These are phyloP conservation scores for Colletotrichum sp. DNA, from an alignment of 2,329 filamentous ascomycete genomes.

Conservation along the genomic window DNA sequence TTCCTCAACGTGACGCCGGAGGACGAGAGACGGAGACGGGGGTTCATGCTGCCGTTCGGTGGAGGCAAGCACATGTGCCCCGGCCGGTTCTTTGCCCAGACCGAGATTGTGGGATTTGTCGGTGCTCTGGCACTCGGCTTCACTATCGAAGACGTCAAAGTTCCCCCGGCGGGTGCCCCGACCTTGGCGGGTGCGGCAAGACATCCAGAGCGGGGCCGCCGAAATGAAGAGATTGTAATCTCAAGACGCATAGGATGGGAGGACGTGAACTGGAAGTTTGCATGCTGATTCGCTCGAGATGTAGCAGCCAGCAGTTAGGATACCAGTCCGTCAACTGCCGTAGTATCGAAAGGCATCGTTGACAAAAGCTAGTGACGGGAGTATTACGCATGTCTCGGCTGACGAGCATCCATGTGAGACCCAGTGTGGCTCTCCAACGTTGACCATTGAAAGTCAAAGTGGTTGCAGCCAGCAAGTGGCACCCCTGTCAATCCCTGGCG, in stretches of 20 bases:
- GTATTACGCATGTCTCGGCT: background rate
- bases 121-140: constrained; percentile 24
- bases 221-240: constrained; percentile 11
- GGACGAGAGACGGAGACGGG: constrained; percentile 25
- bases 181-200: constrained; percentile 13
- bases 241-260: constrained; percentile 27
- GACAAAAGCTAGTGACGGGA: background rate
- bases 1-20: constrained; percentile 22
- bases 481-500: background rate
- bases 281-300: background rate
- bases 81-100: constrained; percentile 32
- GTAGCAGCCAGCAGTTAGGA: background rate
- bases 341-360: background rate
- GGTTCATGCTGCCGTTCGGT: constrained; percentile 33
- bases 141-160: constrained; percentile 23
- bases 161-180: constrained; percentile 15
- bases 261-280: constrained; percentile 25
- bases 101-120: constrained; percentile 30
- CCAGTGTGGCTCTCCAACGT: background rate
- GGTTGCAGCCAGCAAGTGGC: constrained; percentile 4
- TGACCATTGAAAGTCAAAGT: background rate
- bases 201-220: constrained; percentile 6
- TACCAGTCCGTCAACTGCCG: background rate
- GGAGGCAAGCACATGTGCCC: constrained; percentile 36
- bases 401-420: background rate